Percentiles rank a stretch among this genome's conserved stretches.
Conservation (phyloP, 306 rosid species). For the Gastrolobium villosum region DNA sequence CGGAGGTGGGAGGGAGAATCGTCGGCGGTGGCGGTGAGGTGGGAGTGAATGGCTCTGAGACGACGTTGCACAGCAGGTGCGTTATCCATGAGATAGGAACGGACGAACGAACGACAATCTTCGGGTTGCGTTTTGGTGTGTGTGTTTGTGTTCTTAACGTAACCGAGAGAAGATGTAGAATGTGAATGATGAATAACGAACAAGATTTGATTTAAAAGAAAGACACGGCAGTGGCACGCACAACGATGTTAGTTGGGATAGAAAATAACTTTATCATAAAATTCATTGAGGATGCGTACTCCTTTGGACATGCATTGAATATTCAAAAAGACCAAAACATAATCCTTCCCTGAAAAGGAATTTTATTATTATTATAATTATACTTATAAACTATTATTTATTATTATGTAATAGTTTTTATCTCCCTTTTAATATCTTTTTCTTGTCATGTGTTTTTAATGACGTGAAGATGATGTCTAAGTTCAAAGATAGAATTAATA, state of each 20-base stretch:
- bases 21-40: slow-evolving; percentile 57
- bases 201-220: not conserved
- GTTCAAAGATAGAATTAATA: too few relatives aligned
- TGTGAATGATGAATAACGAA: not conserved
- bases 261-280: too few relatives aligned
- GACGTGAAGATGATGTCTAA: too few relatives aligned
- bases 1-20: slow-evolving; percentile 68
- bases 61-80: slow-evolving; percentile 75
- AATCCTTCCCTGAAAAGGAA: too few relatives aligned
- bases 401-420: too few relatives aligned
- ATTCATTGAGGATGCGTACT: not conserved
- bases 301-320: not conserved
- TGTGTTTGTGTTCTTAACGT: not conserved
- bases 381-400: too few relatives aligned
- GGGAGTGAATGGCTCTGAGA: slow-evolving; percentile 66
- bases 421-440: too few relatives aligned
- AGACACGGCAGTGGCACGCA: slow-evolving; percentile 33
- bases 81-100: slow-evolving; percentile 63
- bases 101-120: slow-evolving; percentile 27
- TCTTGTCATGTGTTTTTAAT: too few relatives aligned
- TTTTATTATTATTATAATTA: too few relatives aligned
- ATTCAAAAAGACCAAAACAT: not conserved
- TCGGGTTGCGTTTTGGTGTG: slow-evolving; percentile 2
- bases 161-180: not conserved
- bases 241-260: not conserved